Evolutionary conservation across 768 basidiomycete species (phyloP), one percentile per base, ranked within the genome.

Genomic region (Paxillus ammoniavirescens): DNA sequence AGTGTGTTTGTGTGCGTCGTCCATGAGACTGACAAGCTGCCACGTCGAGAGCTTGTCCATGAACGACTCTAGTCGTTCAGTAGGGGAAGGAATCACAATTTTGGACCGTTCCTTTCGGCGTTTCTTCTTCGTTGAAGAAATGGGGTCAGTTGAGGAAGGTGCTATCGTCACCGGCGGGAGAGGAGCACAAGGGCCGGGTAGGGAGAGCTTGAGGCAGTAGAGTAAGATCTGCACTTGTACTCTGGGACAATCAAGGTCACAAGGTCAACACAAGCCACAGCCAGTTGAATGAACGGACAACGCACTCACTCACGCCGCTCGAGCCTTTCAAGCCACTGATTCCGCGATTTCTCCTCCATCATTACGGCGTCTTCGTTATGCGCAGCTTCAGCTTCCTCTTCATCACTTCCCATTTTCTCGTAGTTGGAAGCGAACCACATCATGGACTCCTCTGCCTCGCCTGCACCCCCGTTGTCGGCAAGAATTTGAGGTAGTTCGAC

Each of bases 1-100:
- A 17, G 42, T 48, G 4, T n/a, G 45, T 23, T 49, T 61, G n/a
- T 51, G 38, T 21, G 72, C 65, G 12, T 79, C 62, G 4, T 73
- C 69, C 52, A 86, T 65, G 33, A 67, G 63, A 4, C 55, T 57
- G 57, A 75, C 67, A 18, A 91, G 78, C 62, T 91, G 90, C 87
- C 88, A 89, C 71, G 79, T 83, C 4, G 85, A 87, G 7, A 92
- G 67, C 61, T 84, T 88, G 68, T 91, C 89, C 85, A 90, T 89
- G 67, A 86, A 84, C 1, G 75, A 73, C 64, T 91, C 88, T 1
- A 90, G 68, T 23, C 77, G 75, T n/a, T 83, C 84, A 47, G 81
- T 79, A 2, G 61, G 36, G 50, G 64, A 48, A 57, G 65, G 52
- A 61, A 60, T 28, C 50, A 57, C n/a, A 43, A 59, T n/a, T 58